Evolutionary conservation across 2,329 filamentous ascomycete species (phyloP).

Genomic region (Tolypocladium album): DNA sequence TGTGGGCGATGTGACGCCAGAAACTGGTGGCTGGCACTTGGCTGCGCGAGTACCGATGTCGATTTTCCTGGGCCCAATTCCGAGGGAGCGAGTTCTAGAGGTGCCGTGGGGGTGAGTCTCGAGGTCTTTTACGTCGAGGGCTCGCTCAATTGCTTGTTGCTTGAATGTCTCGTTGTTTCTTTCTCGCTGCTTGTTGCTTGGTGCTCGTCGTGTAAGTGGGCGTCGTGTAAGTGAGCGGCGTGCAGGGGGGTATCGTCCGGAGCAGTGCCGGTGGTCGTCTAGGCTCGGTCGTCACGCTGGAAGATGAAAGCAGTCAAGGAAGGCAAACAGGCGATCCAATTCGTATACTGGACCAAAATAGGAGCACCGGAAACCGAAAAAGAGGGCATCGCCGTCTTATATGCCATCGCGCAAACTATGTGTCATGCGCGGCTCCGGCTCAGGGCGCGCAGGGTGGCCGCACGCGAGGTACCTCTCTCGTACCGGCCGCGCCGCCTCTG

Average conservation of each 20-base stretch:
- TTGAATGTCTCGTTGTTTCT: too few species aligned
- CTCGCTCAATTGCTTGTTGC: background rate
- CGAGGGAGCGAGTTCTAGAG: too few species aligned
- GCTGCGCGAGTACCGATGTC: background rate
- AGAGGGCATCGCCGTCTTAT: background rate
- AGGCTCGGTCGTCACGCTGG: background rate
- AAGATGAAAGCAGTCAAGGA: background rate
- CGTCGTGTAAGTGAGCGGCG: background rate
- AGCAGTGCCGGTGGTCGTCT: background rate
- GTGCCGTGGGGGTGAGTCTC: background rate
- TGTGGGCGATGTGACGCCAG: background rate
- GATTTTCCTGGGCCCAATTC: too few species aligned
- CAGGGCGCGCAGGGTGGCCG: background rate
- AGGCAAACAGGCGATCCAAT: background rate
- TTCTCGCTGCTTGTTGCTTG: background rate
- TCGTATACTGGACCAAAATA: background rate
- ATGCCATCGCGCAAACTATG: background rate
- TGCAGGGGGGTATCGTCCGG: background rate
- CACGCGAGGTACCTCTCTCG: background rate
- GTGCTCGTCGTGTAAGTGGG: background rate
- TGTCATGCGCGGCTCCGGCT: background rate
- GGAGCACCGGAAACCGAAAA: background rate
- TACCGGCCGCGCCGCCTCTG: background rate
- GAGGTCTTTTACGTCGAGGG: background rate
- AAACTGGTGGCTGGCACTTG: background rate